phyloP scores from a whole-genome alignment of 306 rosid genomes.

The Leucaena leucocephala region DNA sequence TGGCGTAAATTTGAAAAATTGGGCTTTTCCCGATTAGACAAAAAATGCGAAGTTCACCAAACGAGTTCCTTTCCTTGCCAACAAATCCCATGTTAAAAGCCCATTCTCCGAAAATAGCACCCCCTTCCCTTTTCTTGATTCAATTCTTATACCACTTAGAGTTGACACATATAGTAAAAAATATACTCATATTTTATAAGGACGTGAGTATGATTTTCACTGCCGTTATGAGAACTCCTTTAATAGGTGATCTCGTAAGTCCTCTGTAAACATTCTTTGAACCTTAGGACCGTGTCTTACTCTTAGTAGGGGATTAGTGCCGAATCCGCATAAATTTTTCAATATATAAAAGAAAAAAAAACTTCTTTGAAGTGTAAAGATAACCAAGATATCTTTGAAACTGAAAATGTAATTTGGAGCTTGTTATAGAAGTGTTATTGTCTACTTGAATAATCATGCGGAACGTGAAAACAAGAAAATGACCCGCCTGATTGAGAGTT shows the following conservation, averaged over 20 bases:
- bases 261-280: too few relatives aligned
- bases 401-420: too few relatives aligned
- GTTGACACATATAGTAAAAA: too few relatives aligned
- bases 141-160: too few relatives aligned
- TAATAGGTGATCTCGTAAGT: too few relatives aligned
- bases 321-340: too few relatives aligned
- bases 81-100: neutral
- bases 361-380: neutral
- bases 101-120: neutral
- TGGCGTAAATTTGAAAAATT: neutral
- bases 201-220: too few relatives aligned
- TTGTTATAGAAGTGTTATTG: neutral
- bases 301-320: too few relatives aligned
- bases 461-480: neutral
- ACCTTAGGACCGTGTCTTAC: too few relatives aligned
- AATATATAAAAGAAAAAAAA: too few relatives aligned
- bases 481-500: neutral
- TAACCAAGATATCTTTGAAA: neutral
- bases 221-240: too few relatives aligned
- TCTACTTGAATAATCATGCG: neutral
- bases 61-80: neutral
- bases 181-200: too few relatives aligned
- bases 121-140: neutral
- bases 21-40: constrained; percentile 4
- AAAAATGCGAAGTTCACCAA: neutral